A percentile compares a stretch with the other conserved stretches of the same genome.
phyloP scores from a whole-genome alignment of 768 basidiomycete species.

The Hygrocybe punicea region DNA sequence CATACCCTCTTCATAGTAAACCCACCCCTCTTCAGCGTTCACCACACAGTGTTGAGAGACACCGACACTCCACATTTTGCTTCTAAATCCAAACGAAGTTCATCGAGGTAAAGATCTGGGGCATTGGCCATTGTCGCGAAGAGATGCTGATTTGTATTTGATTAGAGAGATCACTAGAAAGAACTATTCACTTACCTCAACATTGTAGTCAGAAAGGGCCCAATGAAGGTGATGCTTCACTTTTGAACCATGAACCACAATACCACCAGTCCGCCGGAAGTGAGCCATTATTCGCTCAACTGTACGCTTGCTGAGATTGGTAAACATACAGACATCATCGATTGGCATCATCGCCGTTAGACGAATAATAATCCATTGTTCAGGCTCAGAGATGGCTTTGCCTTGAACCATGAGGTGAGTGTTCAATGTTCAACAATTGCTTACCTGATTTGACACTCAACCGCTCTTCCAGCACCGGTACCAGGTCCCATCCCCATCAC shows the following conservation, averaged over 20 bases:
- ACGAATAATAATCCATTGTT: too few relatives aligned
- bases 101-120: conserved; percentile 30
- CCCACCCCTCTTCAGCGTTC: conserved; percentile 18
- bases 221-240: neutral
- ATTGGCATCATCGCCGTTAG: too few relatives aligned
- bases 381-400: too few relatives aligned
- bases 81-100: conserved; percentile 23
- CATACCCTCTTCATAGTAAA: too few relatives aligned
- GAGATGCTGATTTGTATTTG: neutral
- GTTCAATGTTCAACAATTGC: too few relatives aligned
- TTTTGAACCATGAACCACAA: neutral
- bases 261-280: neutral
- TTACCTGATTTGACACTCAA: too few relatives aligned
- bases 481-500: too few relatives aligned
- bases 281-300: neutral
- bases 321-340: conserved; percentile 2
- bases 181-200: neutral
- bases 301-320: neutral
- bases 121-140: conserved; percentile 5
- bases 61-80: conserved; percentile 19
- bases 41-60: conserved; percentile 22
- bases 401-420: too few relatives aligned
- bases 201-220: neutral
- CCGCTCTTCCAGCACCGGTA: too few relatives aligned
- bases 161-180: neutral